These are phyloP conservation scores for Albugo candida DNA, from an alignment of 352 stramenopile genomes.

Conservation along the genomic window DNA sequence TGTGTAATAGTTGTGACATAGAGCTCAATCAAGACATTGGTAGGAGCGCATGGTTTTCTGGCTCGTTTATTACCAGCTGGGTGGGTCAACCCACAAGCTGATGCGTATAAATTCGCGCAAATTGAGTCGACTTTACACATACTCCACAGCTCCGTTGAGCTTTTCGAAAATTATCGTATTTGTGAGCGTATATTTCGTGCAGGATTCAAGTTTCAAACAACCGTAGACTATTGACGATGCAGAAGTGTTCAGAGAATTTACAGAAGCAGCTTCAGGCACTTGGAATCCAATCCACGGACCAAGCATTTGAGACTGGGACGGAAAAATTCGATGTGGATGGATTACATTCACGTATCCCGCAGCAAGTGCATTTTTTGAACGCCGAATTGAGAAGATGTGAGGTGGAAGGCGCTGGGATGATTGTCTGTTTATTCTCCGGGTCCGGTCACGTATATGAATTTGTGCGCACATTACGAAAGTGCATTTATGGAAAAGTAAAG, in stretches of 20 bases:
- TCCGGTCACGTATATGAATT: slow-evolving; percentile 72
- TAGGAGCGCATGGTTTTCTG: too few relatives aligned
- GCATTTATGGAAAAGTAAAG: slow-evolving; percentile 79
- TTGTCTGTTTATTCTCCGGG: slow-evolving; percentile 63
- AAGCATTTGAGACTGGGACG: slow-evolving; percentile 60
- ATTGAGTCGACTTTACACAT: too few relatives aligned
- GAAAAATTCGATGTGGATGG: slow-evolving; percentile 64
- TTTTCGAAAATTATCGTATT: too few relatives aligned
- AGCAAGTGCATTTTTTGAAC: slow-evolving; percentile 78
- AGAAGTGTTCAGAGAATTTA: slow-evolving; percentile 43
- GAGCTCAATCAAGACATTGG: too few relatives aligned
- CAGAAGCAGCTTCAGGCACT: slow-evolving; percentile 62
- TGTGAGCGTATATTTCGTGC: too few relatives aligned
- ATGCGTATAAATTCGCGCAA: too few relatives aligned
- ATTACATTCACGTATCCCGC: slow-evolving; percentile 57
- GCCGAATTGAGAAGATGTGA: slow-evolving; percentile 54
- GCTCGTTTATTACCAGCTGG: too few relatives aligned
- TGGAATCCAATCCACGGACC: slow-evolving; percentile 60
- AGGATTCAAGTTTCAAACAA: too few relatives aligned
- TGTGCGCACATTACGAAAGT: slow-evolving; percentile 69
- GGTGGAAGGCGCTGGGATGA: slow-evolving; percentile 51
- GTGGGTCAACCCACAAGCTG: too few relatives aligned
- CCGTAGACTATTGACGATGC: slow-evolving; percentile 10
- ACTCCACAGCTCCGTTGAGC: too few relatives aligned
- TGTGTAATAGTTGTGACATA: too few relatives aligned